Conservation (phyloP, 805 yeast genomes). For the Yarrowia hollandica region DNA sequence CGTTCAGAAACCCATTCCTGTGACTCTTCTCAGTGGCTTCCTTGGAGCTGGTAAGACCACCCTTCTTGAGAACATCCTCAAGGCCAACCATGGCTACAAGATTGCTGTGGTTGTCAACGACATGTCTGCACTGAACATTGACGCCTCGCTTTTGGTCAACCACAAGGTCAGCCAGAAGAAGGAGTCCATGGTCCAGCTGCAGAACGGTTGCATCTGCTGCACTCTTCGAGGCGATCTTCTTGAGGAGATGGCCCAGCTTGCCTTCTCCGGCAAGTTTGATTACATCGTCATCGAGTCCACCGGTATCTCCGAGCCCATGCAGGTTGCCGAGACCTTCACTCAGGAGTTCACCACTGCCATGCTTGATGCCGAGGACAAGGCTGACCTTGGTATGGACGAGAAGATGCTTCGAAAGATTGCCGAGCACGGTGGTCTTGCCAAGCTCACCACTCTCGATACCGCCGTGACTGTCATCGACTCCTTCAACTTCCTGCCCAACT, state of each 20-base stretch:
- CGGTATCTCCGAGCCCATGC: slow-evolving; percentile 53
- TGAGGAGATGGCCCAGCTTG: slow-evolving; percentile 46
- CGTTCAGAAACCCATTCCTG: slow-evolving; percentile 44
- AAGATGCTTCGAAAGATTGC: slow-evolving; percentile 39
- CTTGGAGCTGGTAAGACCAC: slow-evolving; percentile 53
- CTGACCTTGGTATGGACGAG: slow-evolving; percentile 32
- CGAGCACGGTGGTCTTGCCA: slow-evolving; percentile 46
- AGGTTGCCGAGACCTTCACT: slow-evolving; percentile 52
- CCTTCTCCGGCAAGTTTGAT: slow-evolving; percentile 43
- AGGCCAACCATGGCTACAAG: slow-evolving; percentile 45
- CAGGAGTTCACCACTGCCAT: slow-evolving; percentile 46
- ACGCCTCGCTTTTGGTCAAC: slow-evolving; percentile 45
- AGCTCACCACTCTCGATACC: slow-evolving; percentile 47
- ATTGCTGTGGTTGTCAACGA: slow-evolving; percentile 52
- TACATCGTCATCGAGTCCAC: slow-evolving; percentile 51
- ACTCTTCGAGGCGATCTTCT: slow-evolving; percentile 50
- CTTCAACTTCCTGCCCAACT: slow-evolving; percentile 45
- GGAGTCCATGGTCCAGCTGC: slow-evolving; percentile 49
- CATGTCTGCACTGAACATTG: slow-evolving; percentile 48
- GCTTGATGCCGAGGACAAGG: slow-evolving; percentile 35
- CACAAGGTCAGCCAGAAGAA: slow-evolving; percentile 47
- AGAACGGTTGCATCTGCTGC: slow-evolving; percentile 53
- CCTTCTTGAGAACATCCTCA: slow-evolving; percentile 47
- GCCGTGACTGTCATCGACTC: slow-evolving; percentile 52
- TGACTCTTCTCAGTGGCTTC: slow-evolving; percentile 51